Base-by-base conservation (phyloP, 192 early-diverging fungal genomes). In the Linnemannia zychae region DNA sequence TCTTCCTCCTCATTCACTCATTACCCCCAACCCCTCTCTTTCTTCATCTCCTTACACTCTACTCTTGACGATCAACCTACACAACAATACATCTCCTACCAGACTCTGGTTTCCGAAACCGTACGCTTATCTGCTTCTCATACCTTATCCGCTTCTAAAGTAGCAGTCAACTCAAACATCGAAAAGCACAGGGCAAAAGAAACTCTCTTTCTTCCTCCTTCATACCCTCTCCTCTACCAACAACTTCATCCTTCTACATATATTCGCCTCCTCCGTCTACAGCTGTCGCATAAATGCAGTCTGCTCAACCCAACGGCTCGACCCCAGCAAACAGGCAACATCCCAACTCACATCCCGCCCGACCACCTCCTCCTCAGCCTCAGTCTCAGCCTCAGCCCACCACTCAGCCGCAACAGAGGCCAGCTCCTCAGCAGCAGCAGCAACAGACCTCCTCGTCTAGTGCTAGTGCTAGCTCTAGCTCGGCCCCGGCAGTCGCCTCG, bases 331-430 rank as follows among this genome's bases (percentile, higher is more conserved):
- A 38, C 70, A 47, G 44, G 3, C 53, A 63, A 13, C 73, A 74
- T 4, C 73, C 28, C n/a, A 63, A 40, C 31, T 38, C 52, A 37
- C 73, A 74, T 33, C 57, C 57, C 11, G 57, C 57, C 0, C 47
- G n/a, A 67, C n/a, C 44, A 44, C 13, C 71, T 22, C 50, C 71
- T 15, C 31, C 11, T 38, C 74, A n/a, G 18, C 74, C n/a, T 63
- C 74, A n/a, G 13, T 20, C 11, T 9, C 70, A 71, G n/a, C 77
- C 18, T 48, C 68, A 40, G 22, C 53, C 53, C 24, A 33, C 57
- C 28, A 31, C 57, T 13, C 57, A 31, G 12, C 57, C 28, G 57
- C 57, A 63, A 63, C 57, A 63, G 12, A 36, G 40, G 37, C 68
- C 38, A 34, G 12, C 53, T 34, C 11, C 22, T 6, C 57, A 31